A percentile compares a stretch with the other conserved stretches of the same genome.
phyloP scores from a whole-genome alignment of 768 basidiomycete species.

The Mrakia blollopis region DNA sequence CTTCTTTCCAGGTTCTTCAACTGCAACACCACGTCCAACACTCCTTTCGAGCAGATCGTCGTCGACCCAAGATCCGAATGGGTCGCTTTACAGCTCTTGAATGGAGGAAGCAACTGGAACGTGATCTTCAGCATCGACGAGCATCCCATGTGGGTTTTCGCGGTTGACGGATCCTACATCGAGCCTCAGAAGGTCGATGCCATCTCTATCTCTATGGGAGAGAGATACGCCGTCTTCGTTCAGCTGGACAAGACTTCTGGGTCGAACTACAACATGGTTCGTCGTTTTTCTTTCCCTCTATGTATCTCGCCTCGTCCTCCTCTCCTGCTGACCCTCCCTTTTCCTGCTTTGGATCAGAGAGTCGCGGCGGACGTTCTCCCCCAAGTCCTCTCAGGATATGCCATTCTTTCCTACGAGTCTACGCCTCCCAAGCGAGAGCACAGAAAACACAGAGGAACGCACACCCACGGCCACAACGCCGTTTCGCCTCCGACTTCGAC shows the following conservation, averaged over 20 bases:
- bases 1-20: not conserved
- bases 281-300: not conserved
- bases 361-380: not conserved
- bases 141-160: slow-evolving; percentile 30
- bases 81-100: not conserved
- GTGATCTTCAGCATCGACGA: slow-evolving; percentile 29
- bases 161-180: slow-evolving; percentile 33
- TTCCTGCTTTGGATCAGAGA: not conserved
- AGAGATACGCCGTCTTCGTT: slow-evolving; percentile 34
- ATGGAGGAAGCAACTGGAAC: not conserved
- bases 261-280: not conserved
- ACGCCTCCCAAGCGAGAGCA: not conserved
- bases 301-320: not conserved
- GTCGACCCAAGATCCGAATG: not conserved
- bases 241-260: not conserved
- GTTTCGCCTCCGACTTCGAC: not conserved
- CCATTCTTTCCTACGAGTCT: not conserved
- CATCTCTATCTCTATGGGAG: slow-evolving; percentile 31
- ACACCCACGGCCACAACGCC: not conserved
- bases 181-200: slow-evolving; percentile 26
- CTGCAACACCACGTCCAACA: not conserved
- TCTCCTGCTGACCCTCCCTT: not conserved
- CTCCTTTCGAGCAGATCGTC: not conserved
- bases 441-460: no score
- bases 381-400: not conserved